Conservation (phyloP, 163 green algal genomes). For the Scenedesmus sp. region DNA sequence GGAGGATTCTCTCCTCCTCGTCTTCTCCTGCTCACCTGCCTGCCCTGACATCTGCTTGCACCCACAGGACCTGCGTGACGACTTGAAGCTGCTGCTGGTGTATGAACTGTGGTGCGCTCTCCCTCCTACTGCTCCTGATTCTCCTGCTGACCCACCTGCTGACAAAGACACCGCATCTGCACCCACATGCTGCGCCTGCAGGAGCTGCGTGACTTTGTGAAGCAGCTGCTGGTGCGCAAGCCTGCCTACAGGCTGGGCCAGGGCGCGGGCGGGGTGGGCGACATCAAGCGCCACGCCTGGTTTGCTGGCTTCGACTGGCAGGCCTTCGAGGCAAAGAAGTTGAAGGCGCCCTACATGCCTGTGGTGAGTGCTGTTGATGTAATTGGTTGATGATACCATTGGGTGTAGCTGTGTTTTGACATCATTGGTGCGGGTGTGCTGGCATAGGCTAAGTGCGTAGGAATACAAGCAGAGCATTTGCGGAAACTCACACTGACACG, state of each 20-base stretch:
- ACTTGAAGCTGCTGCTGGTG: too few species aligned
- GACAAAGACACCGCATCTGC: too few species aligned
- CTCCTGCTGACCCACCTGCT: too few species aligned
- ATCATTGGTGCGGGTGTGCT: neutral
- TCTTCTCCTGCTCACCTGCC: too few species aligned
- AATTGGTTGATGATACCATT: neutral
- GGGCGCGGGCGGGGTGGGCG: slow-evolving; percentile 72
- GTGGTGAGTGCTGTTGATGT: neutral
- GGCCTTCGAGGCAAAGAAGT: slow-evolving; percentile 40
- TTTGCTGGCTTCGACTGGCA: slow-evolving; percentile 83
- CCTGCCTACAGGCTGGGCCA: slow-evolving; percentile 82
- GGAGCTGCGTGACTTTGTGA: slow-evolving; percentile 85
- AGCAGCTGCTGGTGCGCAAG: slow-evolving; percentile 83
- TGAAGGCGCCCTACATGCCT: slow-evolving; percentile 46
- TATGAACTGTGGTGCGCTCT: too few species aligned
- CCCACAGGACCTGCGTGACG: too few species aligned
- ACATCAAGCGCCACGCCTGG: slow-evolving; percentile 94
- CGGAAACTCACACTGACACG: too few species aligned
- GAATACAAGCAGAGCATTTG: neutral
- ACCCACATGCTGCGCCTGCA: slow-evolving; percentile 48
- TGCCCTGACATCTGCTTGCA: too few species aligned
- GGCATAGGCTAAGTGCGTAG: too few species aligned
- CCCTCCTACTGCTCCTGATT: too few species aligned
- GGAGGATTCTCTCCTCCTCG: too few species aligned
- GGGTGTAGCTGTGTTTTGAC: neutral